These are phyloP conservation scores for Flaveria brownii DNA, from an alignment of 129 eudicot genomes.

Conservation along the genomic window DNA sequence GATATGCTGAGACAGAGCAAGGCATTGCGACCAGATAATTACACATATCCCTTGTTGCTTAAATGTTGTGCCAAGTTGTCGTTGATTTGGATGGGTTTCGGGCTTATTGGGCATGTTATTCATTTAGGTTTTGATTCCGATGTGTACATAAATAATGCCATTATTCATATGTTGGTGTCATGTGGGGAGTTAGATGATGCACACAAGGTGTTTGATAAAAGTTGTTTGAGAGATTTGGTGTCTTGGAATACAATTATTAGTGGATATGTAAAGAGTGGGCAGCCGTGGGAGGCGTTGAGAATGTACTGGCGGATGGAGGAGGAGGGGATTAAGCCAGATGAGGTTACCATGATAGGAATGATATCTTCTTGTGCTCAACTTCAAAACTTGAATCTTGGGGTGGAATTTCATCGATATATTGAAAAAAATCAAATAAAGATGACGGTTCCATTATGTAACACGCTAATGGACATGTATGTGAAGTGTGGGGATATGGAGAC, in stretches of 20 bases:
- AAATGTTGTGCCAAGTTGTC: slow-evolving; percentile 51
- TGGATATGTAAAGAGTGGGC: slow-evolving; percentile 52
- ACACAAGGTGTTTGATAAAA: slow-evolving; percentile 55
- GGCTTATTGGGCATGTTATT: slow-evolving; percentile 60
- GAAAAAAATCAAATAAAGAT: slow-evolving; percentile 34
- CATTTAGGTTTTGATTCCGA: slow-evolving; percentile 49
- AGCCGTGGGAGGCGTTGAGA: slow-evolving; percentile 45
- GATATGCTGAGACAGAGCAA: slow-evolving; percentile 42
- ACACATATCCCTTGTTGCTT: slow-evolving; percentile 69
- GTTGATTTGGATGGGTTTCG: slow-evolving; percentile 38
- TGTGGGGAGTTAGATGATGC: slow-evolving; percentile 59
- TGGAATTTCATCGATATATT: slow-evolving; percentile 46
- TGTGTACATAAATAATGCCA: slow-evolving; percentile 57
- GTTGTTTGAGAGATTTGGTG: slow-evolving; percentile 61
- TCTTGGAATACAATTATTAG: slow-evolving; percentile 63
- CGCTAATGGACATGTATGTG: slow-evolving; percentile 69
- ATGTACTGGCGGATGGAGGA: slow-evolving; percentile 43
- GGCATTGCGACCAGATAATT: slow-evolving; percentile 55
- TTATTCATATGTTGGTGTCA: slow-evolving; percentile 55
- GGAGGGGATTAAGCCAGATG: slow-evolving; percentile 57
- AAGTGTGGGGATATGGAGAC: slow-evolving; percentile 59
- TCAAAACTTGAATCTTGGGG: slow-evolving; percentile 56
- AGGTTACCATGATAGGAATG: slow-evolving; percentile 75
- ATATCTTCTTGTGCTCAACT: slow-evolving; percentile 57
- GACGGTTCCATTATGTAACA: slow-evolving; percentile 50